These are phyloP conservation scores for Scutellaria galericulata DNA, from an alignment of 257 asterid species.

Conservation along the genomic window DNA sequence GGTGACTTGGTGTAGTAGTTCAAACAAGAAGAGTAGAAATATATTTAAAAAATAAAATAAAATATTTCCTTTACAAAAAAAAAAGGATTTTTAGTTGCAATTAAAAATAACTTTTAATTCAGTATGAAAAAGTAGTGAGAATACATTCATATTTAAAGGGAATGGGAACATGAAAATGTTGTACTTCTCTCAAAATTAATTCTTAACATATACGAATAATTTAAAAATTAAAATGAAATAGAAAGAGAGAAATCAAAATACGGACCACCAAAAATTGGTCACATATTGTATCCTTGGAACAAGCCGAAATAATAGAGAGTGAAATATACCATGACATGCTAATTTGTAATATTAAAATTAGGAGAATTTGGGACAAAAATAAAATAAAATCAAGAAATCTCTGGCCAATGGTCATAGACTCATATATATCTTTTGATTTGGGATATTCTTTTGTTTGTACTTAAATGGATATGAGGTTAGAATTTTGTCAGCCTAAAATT, in stretches of 20 bases:
- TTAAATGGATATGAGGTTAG: constrained; percentile 6
- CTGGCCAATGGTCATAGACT: neutral
- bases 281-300: neutral
- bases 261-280: constrained; percentile 30
- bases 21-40: no score
- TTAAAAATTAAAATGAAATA: neutral
- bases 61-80: no score
- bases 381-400: neutral
- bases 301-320: constrained; percentile 29
- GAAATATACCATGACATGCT: constrained; percentile 13
- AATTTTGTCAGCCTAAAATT: neutral
- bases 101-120: no score
- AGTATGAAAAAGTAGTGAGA: no score
- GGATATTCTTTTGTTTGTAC: constrained; percentile 5
- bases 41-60: no score
- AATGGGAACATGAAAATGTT: no score
- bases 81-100: no score
- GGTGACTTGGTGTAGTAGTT: no score
- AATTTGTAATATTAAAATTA: neutral
- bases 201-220: no score
- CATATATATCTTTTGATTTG: constrained; percentile 1
- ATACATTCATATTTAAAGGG: no score
- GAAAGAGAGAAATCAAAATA: neutral
- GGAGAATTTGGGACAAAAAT: neutral
- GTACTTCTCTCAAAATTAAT: no score